Evolutionary conservation across 495 filamentous ascomycete species (phyloP), one percentile per base, ranked within the genome.

Genomic region (Amphirosellinia nigrospora): DNA sequence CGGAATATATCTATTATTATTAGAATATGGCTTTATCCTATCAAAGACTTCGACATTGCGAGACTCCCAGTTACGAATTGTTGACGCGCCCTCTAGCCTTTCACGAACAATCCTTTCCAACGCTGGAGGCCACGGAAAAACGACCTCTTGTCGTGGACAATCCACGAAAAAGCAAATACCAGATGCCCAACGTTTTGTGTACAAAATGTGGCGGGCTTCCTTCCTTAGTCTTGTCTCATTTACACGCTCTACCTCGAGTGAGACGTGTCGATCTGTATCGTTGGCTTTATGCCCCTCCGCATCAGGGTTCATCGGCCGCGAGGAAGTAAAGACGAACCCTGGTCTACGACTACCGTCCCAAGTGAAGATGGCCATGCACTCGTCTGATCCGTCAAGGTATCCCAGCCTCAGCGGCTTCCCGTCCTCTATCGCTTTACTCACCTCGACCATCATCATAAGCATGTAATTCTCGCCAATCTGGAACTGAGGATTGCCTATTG

Each of bases 401-500:
- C 59, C 59, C 13, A 62, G 59, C 39, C 38, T 45, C 34, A 62
- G n/a, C 3, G n/a, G 16, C 59, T 45, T 43, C 11, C 39, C 59
- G 0, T 45, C 39, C 21, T 10, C 23, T 19, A 62, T 30, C 11
- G 59, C 59, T 6, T 26, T 19, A 28, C 11, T 23, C 16, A 62
- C 21, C 23, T 62, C 59, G 28, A 32, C 15, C 38, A 45, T 45
- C 59, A 62, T 62, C 38, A 43, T 43, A 19, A 11, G 10, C 38
- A 45, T 43, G 38, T 62, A 62, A 19, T 43, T 62, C 59, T 62
- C 59, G 1, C 38, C 39, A 45, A 30, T 23, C 5, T 19, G 23
- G 59, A 62, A 45, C 45, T 3, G n/a, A 9, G 59, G 7, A 10
- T 6, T 16, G 21, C 23, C 0, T 55, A 45, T 21, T 26, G 82